phyloP scores from a whole-genome alignment of 139 green algal genomes.

The Bryopsis sp. region DNA sequence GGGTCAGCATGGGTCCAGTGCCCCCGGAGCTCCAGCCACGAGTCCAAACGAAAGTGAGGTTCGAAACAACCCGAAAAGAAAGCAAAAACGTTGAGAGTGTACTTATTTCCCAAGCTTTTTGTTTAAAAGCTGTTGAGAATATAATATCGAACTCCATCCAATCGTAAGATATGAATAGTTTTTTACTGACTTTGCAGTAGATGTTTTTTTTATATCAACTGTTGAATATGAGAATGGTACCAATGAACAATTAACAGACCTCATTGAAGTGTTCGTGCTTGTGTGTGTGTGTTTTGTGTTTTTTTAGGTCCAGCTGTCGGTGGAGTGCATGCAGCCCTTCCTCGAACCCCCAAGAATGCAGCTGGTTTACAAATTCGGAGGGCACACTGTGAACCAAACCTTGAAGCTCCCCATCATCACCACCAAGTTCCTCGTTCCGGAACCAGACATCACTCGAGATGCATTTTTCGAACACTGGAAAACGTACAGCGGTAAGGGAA shows the following conservation, averaged over 20 bases:
- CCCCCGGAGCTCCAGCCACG: conserved; percentile 31
- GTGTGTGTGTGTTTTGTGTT: not conserved
- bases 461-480: conserved; percentile 16
- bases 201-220: not conserved
- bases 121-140: too few relatives aligned
- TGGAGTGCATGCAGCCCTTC: conserved; percentile 37
- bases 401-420: conserved; percentile 27
- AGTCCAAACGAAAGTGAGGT: conserved; percentile 40
- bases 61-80: too few relatives aligned
- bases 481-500: too few relatives aligned
- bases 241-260: too few relatives aligned
- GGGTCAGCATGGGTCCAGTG: conserved; percentile 8
- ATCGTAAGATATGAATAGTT: too few relatives aligned
- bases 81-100: too few relatives aligned
- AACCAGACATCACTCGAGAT: conserved; percentile 10
- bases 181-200: too few relatives aligned
- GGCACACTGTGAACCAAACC: conserved; percentile 16
- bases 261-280: conserved; percentile 7
- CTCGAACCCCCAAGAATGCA: conserved; percentile 36
- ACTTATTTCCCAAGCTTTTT: too few relatives aligned
- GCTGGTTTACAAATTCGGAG: conserved; percentile 35
- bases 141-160: too few relatives aligned
- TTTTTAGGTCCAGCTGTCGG: conserved; percentile 41
- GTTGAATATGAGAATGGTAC: not conserved
- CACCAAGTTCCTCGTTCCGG: conserved; percentile 26